Percentiles rank a stretch among this genome's conserved stretches.
Evolutionary conservation across 345 rosid species (phyloP).

Genomic region (Populus euphratica): DNA sequence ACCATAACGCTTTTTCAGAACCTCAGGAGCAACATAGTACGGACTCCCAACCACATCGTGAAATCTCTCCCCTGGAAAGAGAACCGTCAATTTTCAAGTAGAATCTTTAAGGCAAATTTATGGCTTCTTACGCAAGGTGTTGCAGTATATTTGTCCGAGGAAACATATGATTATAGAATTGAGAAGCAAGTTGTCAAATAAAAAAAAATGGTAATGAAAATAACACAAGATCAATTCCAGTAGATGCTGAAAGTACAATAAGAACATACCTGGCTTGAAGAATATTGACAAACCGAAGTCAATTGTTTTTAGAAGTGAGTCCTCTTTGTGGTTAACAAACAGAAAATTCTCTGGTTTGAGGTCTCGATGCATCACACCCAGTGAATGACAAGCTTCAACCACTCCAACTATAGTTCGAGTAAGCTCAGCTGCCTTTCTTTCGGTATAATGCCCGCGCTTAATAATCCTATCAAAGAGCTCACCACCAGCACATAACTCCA

Average conservation of each 20-base stretch:
- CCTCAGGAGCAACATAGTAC: slow-evolving; percentile 35
- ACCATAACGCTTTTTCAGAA: slow-evolving; percentile 26
- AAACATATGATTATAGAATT: neutral
- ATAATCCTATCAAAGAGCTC: slow-evolving; percentile 33
- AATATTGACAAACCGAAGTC: slow-evolving; percentile 30
- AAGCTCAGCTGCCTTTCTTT: slow-evolving; percentile 32
- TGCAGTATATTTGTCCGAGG: neutral
- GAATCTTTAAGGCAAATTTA: neutral
- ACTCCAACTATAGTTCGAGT: slow-evolving; percentile 30
- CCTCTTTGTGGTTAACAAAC: slow-evolving; percentile 18
- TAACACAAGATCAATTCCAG: neutral
- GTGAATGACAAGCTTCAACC: slow-evolving; percentile 27
- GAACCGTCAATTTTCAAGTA: neutral
- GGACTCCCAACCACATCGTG: slow-evolving; percentile 33
- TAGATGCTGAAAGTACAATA: neutral
- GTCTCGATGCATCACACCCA: slow-evolving; percentile 31
- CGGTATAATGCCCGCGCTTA: slow-evolving; percentile 26
- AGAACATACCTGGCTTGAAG: slow-evolving; percentile 28
- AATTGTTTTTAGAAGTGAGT: slow-evolving; percentile 28
- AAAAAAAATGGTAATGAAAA: neutral
- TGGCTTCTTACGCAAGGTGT: neutral
- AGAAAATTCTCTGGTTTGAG: slow-evolving; percentile 31
- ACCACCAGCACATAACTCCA: slow-evolving; percentile 32
- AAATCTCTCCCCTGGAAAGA: slow-evolving; percentile 25
- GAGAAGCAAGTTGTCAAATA: neutral